Base-by-base conservation (phyloP, 768 basidiomycete species). In the Hygrophoropsis aurantiaca region DNA sequence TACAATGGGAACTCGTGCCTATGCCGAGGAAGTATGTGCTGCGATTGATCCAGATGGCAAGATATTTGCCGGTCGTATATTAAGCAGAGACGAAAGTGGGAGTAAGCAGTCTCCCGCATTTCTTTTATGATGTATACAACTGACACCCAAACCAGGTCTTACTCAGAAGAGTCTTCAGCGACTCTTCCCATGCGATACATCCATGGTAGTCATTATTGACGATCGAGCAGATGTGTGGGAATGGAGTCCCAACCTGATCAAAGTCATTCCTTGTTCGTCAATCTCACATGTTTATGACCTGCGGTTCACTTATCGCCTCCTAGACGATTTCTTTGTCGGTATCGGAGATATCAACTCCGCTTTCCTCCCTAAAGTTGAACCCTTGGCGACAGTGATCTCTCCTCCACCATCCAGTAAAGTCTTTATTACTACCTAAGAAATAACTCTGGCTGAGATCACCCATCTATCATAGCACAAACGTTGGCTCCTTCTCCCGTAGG, bases 181-280 rank as follows among this genome's bases (percentile, higher is more conserved):
- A 23, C 69, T 99, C 40, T 99, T 99, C 62, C 97, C 97, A 5
- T 93, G 90, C 47, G 95, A 98, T 67, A 93, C 90, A 32, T 93
- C 91, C 20, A 99, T 97, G 95, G 95, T 98, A 1, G 95, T 98
- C 55, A 90, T 99, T 57, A 98, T 99, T 49, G 97, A 99, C 67
- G 97, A 99, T 69, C 85, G 97, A 20, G 88, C 92, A 3, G 97
- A 99, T 61, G 95, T 99, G 25, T 99, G 97, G 97, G 90, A 93
- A 59, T 93, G 93, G 82, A 90, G 90, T 59, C 93, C 94, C 2
- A 97, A 99, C 67, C 76, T 99, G 32, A 79, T 98, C 62, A 95
- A 97, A 74, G 95, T 98, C 48, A 82, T 97, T 19, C 95, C 95
- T 46, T 99, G 94, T 94, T 51, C 54, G 84, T 68, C n/a, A n/a